phyloP scores from a whole-genome alignment of 306 rosid species.

The Malus fusca region DNA sequence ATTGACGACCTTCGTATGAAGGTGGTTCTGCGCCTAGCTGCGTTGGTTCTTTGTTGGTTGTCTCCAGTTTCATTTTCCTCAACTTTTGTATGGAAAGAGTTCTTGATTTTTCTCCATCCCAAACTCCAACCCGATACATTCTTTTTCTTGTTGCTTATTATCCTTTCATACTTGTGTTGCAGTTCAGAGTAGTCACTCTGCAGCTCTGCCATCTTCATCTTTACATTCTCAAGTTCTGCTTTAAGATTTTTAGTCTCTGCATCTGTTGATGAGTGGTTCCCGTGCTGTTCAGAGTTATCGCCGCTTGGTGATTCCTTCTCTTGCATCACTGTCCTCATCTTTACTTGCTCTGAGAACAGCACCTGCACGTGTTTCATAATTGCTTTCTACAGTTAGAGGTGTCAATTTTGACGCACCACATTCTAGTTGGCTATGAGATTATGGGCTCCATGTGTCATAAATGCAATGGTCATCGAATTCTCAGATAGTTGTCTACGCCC shows the following conservation, averaged over 20 bases:
- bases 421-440: neutral
- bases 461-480: neutral
- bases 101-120: conserved; percentile 72
- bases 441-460: neutral
- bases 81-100: conserved; percentile 52
- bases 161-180: conserved; percentile 62
- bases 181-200: conserved; percentile 70
- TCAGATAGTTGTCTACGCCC: neutral
- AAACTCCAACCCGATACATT: conserved; percentile 45
- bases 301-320: conserved; percentile 56
- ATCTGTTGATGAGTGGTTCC: conserved; percentile 41
- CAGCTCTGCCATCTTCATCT: conserved; percentile 54
- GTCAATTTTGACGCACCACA: conserved; percentile 1
- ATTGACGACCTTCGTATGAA: conserved; percentile 43
- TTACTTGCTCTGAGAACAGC: conserved; percentile 69
- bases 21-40: conserved; percentile 20
- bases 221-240: conserved; percentile 63
- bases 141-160: conserved; percentile 35
- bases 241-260: conserved; percentile 49
- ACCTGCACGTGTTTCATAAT: conserved; percentile 46
- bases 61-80: conserved; percentile 42
- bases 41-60: conserved; percentile 27
- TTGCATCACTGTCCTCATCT: conserved; percentile 73
- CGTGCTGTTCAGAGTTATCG: conserved; percentile 46
- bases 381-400: conserved; percentile 16